Percentiles rank a stretch among this genome's conserved stretches.
Evolutionary conservation across 805 yeast genomes (phyloP).

Genomic region (Blastobotrys chiropterorum): DNA sequence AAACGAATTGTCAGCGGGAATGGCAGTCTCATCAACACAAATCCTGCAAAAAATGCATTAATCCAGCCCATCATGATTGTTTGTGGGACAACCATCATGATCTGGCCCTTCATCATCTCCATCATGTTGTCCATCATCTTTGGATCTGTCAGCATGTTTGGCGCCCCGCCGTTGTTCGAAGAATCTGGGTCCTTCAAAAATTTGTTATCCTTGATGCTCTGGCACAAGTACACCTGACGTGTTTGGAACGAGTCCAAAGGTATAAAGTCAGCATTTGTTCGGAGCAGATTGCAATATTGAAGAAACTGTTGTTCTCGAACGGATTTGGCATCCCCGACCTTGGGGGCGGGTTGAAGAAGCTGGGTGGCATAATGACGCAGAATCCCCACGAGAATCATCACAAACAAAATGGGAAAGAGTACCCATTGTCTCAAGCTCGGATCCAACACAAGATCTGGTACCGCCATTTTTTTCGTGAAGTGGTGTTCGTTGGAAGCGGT

Average conservation of each 20-base stretch:
- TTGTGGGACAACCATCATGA: constrained; percentile 84
- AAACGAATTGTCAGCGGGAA: constrained; percentile 86
- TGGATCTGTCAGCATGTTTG: constrained; percentile 70
- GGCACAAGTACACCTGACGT: constrained; percentile 45
- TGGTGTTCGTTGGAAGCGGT: background rate
- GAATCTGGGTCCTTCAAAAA: constrained; percentile 48
- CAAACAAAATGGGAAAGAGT: constrained; percentile 77
- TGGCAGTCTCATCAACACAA: constrained; percentile 80
- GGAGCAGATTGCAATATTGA: constrained; percentile 51
- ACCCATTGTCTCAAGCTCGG: constrained; percentile 88
- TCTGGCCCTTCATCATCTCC: constrained; percentile 71
- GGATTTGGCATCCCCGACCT: constrained; percentile 44
- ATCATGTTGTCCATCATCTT: constrained; percentile 64
- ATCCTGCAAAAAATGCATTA: constrained; percentile 86
- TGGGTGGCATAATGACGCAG: constrained; percentile 62
- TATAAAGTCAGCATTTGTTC: constrained; percentile 47
- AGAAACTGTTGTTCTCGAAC: constrained; percentile 62
- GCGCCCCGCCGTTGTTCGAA: constrained; percentile 27
- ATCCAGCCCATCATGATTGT: constrained; percentile 96
- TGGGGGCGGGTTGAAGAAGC: constrained; percentile 54
- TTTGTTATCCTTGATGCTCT: constrained; percentile 46
- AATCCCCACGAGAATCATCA: constrained; percentile 84
- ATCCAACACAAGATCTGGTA: constrained; percentile 58
- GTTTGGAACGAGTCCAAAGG: constrained; percentile 45
- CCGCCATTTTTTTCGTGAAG: constrained; percentile 12